Evolutionary conservation across 2,329 filamentous ascomycete species (phyloP).

Genomic region (Colletotrichum brevisporum): DNA sequence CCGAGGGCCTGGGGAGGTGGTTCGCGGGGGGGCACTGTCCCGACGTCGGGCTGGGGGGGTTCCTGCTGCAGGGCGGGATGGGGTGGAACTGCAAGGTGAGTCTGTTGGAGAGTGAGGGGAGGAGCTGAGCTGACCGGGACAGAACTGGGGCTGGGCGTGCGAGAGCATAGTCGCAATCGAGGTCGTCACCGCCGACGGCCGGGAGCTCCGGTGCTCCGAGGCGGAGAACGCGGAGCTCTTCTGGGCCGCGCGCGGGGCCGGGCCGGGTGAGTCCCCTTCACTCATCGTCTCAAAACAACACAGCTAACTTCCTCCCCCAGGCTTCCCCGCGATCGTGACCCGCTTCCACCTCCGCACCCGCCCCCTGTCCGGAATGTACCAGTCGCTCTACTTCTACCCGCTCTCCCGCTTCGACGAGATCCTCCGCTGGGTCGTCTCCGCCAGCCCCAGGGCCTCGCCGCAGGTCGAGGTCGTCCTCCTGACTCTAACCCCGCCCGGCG

Average conservation of each 20-base stretch:
- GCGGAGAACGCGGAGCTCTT: conserved; percentile 66
- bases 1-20: conserved; percentile 52
- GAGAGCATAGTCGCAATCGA: conserved; percentile 64
- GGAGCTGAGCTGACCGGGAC: neutral
- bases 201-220: conserved; percentile 59
- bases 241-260: conserved; percentile 70
- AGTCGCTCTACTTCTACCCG: conserved; percentile 61
- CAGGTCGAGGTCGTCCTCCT: conserved; percentile 58
- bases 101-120: neutral
- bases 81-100: conserved; percentile 69
- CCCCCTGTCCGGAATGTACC: conserved; percentile 49
- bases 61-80: conserved; percentile 70
- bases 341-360: conserved; percentile 62
- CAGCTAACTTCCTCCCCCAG: conserved; percentile 42
- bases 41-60: conserved; percentile 70
- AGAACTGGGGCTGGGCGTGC: conserved; percentile 71
- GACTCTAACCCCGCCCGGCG: conserved; percentile 47
- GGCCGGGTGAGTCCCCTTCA: conserved; percentile 53
- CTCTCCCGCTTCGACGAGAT: conserved; percentile 59
- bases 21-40: conserved; percentile 70
- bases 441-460: conserved; percentile 51
- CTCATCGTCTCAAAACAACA: neutral
- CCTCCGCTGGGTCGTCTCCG: conserved; percentile 61
- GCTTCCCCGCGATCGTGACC: conserved; percentile 68
- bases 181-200: conserved; percentile 61